Evolutionary conservation across 2,329 filamentous ascomycete genomes (phyloP), one percentile per base, ranked within the genome.

Genomic region (Graphilbum sp.): DNA sequence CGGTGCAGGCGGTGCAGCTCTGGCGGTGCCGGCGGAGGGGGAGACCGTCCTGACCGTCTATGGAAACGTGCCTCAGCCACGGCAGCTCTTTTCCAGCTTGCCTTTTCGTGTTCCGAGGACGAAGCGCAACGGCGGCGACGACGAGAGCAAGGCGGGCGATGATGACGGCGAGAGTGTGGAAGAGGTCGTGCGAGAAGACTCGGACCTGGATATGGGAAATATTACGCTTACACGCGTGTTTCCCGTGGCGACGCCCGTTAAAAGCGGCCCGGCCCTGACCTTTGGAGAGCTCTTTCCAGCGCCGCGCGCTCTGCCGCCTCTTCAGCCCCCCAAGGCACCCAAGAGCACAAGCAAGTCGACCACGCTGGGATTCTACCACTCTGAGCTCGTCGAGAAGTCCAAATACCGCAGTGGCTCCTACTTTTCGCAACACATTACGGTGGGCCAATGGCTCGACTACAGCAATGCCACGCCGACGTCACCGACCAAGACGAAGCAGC

Each of bases 71-170:
- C 75, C 78, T 2, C 75, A 75, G 34, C 69, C 81, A 27, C 79
- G 76, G 47, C 81, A 88, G 43, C 63, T 95, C 4, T 95, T 90
- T 54, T 93, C 88, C 4, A 93, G 87, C 55, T 63, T 94, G 36
- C 82, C 80, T 46, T 65, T 70, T 39, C 59, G 63, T 12, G 44
- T 51, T 2, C 54, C 58, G 20, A 45, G 51, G 7, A 46, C 46
- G 8, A 43, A 46, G 17, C 41, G 48, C 13, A 10, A 13, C 16
- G n/a, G 13, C 3, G 5, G 21, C 23, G 39, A 45, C 0, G 46
- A 50, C 16, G n/a, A 30, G 49, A 51, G 10, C 41, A 49, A 15
- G 7, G 9, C 5, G 7, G 30, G 13, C 19, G 32, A 33, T 11
- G 34, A 38, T 10, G 38, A 36, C 34, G 39, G 54, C 41, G 58